These are phyloP conservation scores for Saksenaea oblongispora DNA, from an alignment of 371 early-diverging fungal genomes.

Conservation along the genomic window DNA sequence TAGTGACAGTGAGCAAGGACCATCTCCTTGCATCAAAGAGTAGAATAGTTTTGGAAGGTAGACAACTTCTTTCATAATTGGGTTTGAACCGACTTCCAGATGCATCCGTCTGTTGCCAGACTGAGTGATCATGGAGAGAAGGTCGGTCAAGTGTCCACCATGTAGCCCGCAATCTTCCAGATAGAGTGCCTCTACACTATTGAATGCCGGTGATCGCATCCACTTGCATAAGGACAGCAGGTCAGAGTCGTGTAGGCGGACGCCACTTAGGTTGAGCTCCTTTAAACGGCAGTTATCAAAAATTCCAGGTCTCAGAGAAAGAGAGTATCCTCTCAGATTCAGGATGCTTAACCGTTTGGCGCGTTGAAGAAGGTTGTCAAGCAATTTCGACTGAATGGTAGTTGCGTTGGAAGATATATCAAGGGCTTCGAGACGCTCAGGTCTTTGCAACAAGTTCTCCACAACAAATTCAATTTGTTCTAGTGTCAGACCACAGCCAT, in stretches of 20 bases:
- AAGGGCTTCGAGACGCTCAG: conserved; percentile 20
- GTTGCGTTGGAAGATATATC: conserved; percentile 15
- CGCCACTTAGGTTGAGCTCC: conserved; percentile 27
- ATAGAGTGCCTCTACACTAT: conserved; percentile 20
- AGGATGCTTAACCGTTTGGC: conserved; percentile 25
- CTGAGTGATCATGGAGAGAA: conserved; percentile 29
- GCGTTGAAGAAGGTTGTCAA: conserved; percentile 22
- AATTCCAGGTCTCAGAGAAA: conserved; percentile 7
- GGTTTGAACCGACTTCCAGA: conserved; percentile 32
- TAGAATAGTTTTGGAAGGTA: conserved; percentile 37
- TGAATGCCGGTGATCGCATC: conserved; percentile 34
- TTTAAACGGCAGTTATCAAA: conserved; percentile 22
- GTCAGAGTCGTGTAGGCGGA: conserved; percentile 8
- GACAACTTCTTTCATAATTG: conserved; percentile 37
- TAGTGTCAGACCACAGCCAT: conserved; percentile 25
- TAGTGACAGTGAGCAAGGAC: conserved; percentile 36
- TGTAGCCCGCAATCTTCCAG: conserved; percentile 31
- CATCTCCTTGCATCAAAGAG: conserved; percentile 37
- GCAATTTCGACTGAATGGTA: conserved; percentile 13
- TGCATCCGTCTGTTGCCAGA: conserved; percentile 33
- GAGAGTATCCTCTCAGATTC: conserved; percentile 17
- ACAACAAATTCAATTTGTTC: conserved; percentile 32
- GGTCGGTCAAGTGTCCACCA: conserved; percentile 30
- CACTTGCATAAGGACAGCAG: conserved; percentile 25
- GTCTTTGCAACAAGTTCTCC: conserved; percentile 15